Percentiles rank a stretch among this genome's conserved stretches.
phyloP scores from a whole-genome alignment of 2,329 filamentous ascomycete genomes.

The Aspergillus sp. region DNA sequence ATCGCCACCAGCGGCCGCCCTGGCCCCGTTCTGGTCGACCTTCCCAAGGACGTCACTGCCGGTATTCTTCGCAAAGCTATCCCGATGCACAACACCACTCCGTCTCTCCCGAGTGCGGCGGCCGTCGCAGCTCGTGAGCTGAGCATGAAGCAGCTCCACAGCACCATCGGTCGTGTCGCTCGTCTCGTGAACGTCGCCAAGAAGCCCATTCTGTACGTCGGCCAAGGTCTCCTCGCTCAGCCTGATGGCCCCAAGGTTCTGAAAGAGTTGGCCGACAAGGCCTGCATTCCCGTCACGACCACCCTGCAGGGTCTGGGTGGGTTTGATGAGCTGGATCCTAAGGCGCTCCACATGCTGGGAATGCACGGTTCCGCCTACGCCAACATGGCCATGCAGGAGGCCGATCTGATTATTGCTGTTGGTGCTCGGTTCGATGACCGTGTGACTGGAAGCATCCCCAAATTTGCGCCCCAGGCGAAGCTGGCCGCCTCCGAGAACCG shows the following conservation, averaged over 20 bases:
- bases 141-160: conserved; percentile 68
- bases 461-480: conserved; percentile 87
- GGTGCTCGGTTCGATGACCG: conserved; percentile 95
- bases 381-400: conserved; percentile 97
- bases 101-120: conserved; percentile 80
- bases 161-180: conserved; percentile 73
- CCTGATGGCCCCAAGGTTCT: conserved; percentile 77
- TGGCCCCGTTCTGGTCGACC: conserved; percentile 89
- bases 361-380: conserved; percentile 98
- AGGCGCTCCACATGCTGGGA: conserved; percentile 95
- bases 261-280: conserved; percentile 84
- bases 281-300: conserved; percentile 89
- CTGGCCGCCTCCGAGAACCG: conserved; percentile 78
- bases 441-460: conserved; percentile 75
- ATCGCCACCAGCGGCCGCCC: conserved; percentile 93
- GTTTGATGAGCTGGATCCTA: conserved; percentile 89
- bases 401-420: conserved; percentile 91
- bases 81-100: conserved; percentile 70
- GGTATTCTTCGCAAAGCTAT: conserved; percentile 80
- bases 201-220: conserved; percentile 93
- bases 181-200: conserved; percentile 82
- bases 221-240: conserved; percentile 79
- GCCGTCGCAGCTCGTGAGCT: conserved; percentile 75
- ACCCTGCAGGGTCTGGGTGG: conserved; percentile 91
- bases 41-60: conserved; percentile 95